phyloP scores from a whole-genome alignment of 108 stramenopile genomes.

The Pseudonitzschia pungens region DNA sequence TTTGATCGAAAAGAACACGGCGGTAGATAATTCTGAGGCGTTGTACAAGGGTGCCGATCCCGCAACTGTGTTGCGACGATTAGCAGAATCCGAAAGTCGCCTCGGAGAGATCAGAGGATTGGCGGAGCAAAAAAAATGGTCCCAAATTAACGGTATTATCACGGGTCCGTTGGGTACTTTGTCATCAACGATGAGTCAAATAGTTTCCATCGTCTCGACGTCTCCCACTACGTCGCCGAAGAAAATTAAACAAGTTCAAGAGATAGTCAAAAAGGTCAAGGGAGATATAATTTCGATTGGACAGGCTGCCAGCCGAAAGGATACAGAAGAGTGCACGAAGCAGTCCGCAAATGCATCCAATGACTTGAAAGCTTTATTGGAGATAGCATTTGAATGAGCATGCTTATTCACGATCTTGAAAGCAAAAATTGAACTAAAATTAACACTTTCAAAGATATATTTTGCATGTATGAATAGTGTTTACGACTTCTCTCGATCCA shows the following conservation, averaged over 20 bases:
- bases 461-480: no score
- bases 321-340: constrained; percentile 33
- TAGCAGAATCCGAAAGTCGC: constrained; percentile 44
- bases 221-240: neutral
- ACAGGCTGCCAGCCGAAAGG: constrained; percentile 51
- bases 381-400: constrained; percentile 34
- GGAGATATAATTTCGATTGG: constrained; percentile 54
- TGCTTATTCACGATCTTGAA: neutral
- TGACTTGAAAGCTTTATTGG: constrained; percentile 62
- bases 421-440: neutral
- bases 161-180: constrained; percentile 74
- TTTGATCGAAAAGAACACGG: constrained; percentile 62
- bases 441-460: no score
- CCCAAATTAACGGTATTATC: constrained; percentile 58
- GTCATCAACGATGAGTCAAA: constrained; percentile 55
- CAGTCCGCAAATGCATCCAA: constrained; percentile 35
- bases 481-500: no score
- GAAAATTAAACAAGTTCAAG: constrained; percentile 13
- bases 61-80: constrained; percentile 41
- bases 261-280: constrained; percentile 52
- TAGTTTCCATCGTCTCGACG: constrained; percentile 5
- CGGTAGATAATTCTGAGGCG: constrained; percentile 28
- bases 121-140: constrained; percentile 65
- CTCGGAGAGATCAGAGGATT: constrained; percentile 51
- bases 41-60: constrained; percentile 65